Evolutionary conservation across 1,284 basidiomycete genomes (phyloP).

Genomic region (Tranzscheliella williamsii): DNA sequence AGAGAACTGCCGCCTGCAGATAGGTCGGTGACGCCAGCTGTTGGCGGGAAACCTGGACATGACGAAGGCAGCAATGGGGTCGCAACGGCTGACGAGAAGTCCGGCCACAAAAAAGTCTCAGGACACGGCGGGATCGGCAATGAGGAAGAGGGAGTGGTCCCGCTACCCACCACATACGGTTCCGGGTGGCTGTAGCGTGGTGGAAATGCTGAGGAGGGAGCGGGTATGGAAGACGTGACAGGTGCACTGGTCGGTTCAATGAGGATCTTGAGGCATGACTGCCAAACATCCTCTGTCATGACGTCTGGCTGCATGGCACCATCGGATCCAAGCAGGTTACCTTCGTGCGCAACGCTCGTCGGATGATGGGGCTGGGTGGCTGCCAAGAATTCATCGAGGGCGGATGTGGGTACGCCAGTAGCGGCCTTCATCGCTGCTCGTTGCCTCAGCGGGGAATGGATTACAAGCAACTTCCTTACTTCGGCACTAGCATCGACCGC

Average conservation of each 20-base stretch:
- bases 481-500: conserved; percentile 19
- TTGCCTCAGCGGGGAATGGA: conserved; percentile 13
- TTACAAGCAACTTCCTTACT: conserved; percentile 7
- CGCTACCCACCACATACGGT: background rate
- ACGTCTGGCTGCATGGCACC: background rate
- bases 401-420: background rate
- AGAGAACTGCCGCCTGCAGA: too few species aligned
- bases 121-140: background rate
- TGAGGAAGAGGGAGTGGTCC: background rate
- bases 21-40: too few species aligned
- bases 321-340: background rate
- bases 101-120: background rate
- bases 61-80: background rate
- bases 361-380: background rate
- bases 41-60: too few species aligned
- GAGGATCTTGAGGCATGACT: conserved; percentile 20
- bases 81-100: background rate
- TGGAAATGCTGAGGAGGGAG: too few species aligned
- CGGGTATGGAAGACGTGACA: background rate
- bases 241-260: conserved; percentile 2
- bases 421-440: background rate
- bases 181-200: too few species aligned
- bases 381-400: background rate
- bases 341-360: background rate
- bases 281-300: conserved; percentile 25